Base-by-base conservation (phyloP, 257 asterid species). In the Lycium barbarum region DNA sequence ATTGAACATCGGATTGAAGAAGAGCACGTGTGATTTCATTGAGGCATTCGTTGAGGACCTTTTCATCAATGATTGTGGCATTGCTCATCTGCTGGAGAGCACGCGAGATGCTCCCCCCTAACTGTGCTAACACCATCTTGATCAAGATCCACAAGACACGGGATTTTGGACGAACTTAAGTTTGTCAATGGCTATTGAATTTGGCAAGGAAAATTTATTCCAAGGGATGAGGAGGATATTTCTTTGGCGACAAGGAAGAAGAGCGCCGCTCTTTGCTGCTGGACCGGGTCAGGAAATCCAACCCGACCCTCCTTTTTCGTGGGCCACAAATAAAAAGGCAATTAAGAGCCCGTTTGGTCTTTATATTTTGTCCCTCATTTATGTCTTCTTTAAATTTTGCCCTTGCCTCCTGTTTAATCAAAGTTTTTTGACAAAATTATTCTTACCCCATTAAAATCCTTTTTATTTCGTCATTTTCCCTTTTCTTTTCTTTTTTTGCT, bases 1-100 rank as follows among this genome's bases (percentile, higher is more conserved):
- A 93, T 76, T 94, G 97, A 35, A 96, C 98, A 84, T 96, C 98
- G 81, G 99, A 61, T 85, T 93, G 97, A 6, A 94, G 97, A 67
- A 96, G 96, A 36, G 97, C 99, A n/a, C 98, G 96, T 11, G 95
- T 89, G 85, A 96, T 94, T 92, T 92, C 98, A 73, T 96, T 96
- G 58, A 94, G 93, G 86, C 99, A 96, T 4, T 96, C 98, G 72
- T 91, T 93, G 53, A 94, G 89, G 53, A 92, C 99, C 84, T 94
- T 94, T 85, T 94, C 98, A 55, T 96, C 98, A 73, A 96, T 91
- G 67, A 96, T 89, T 26, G 97, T 96, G 84, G 98, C 98, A 90
- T 96, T 96, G 97, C 95, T 93, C 98, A 96, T 96, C 94, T 90
- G 96, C 92, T 93, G 98, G 83, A 96, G 94, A 89, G 99, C 99